Conservation (phyloP, 2,329 filamentous ascomycete species). For the Fusarium duplospermum region DNA sequence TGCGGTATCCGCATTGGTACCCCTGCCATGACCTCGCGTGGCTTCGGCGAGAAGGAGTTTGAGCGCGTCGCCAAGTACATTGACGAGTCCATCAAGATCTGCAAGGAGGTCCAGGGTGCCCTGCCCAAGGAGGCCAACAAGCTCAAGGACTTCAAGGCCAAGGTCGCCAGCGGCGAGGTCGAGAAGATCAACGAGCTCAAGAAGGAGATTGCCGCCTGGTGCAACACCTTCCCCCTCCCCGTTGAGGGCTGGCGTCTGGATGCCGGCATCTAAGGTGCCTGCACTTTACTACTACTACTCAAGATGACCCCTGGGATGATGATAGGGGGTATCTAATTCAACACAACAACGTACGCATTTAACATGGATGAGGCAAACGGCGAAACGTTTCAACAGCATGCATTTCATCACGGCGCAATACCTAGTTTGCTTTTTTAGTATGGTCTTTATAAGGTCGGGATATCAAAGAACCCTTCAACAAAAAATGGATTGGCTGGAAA, state of each 20-base stretch:
- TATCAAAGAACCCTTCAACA: conserved; percentile 44
- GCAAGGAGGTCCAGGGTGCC: conserved; percentile 84
- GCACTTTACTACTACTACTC: conserved; percentile 4
- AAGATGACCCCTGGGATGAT: conserved; percentile 20
- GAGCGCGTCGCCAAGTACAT: conserved; percentile 91
- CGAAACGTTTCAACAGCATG: conserved; percentile 48
- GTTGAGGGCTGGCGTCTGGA: conserved; percentile 78
- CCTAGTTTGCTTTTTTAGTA: conserved; percentile 40
- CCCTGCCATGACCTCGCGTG: conserved; percentile 96
- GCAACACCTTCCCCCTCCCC: conserved; percentile 90
- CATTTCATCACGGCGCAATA: conserved; percentile 48
- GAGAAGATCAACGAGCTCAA: conserved; percentile 85
- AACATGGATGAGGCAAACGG: conserved; percentile 49
- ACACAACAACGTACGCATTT: conserved; percentile 36
- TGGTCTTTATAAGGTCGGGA: conserved; percentile 34
- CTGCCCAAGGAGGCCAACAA: conserved; percentile 98
- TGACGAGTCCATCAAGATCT: conserved; percentile 87
- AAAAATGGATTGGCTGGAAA: conserved; percentile 38
- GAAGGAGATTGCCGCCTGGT: conserved; percentile 92
- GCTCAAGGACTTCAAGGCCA: conserved; percentile 99
- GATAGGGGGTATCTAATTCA: conserved; percentile 20
- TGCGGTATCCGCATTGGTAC: conserved; percentile 96
- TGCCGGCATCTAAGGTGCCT: conserved; percentile 63
- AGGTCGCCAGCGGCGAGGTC: conserved; percentile 82
- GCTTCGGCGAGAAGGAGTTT: conserved; percentile 93